phyloP scores from a whole-genome alignment of 2,329 filamentous ascomycete genomes.

The Fusarium proliferatum region DNA sequence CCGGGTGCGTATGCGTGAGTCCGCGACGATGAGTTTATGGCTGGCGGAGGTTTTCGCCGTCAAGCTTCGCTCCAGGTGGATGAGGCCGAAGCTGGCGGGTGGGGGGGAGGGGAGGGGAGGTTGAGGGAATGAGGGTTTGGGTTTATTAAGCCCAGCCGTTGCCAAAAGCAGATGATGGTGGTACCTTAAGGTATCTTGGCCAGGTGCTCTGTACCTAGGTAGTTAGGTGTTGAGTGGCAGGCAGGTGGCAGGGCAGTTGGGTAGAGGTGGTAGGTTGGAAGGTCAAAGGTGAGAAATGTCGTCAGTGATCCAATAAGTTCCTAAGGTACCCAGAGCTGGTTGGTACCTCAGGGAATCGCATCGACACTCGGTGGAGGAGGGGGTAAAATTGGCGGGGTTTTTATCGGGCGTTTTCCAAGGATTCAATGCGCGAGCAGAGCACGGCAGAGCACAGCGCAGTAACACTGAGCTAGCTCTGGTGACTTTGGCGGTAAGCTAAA shows the following conservation, averaged over 20 bases:
- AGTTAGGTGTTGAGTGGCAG: not conserved
- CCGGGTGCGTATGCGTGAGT: conserved; percentile 12
- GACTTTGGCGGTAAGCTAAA: conserved; percentile 37
- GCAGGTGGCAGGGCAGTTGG: not conserved
- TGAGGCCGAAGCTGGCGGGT: conserved; percentile 34
- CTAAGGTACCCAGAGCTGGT: not conserved
- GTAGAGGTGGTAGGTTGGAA: not conserved
- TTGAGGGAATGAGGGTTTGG: conserved; percentile 30
- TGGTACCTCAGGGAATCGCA: conserved; percentile 29
- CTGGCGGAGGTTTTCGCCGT: conserved; percentile 20
- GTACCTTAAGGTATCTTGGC: not conserved
- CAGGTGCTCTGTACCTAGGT: not conserved
- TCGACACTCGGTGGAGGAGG: conserved; percentile 36
- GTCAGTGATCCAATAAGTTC: conserved; percentile 47
- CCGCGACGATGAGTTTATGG: conserved; percentile 17
- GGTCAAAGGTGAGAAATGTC: conserved; percentile 48
- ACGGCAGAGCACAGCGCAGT: not conserved
- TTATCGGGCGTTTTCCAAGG: conserved; percentile 38
- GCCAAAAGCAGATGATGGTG: conserved; percentile 9
- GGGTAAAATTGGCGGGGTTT: conserved; percentile 45
- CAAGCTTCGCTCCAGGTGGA: conserved; percentile 30
- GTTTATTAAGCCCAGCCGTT: conserved; percentile 32
- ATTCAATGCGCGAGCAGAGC: conserved; percentile 12
- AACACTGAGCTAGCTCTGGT: conserved; percentile 1
- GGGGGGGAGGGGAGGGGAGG: conserved; percentile 21